Conservation (phyloP, 306 rosid genomes). For the Casuarina equisetifolia region DNA sequence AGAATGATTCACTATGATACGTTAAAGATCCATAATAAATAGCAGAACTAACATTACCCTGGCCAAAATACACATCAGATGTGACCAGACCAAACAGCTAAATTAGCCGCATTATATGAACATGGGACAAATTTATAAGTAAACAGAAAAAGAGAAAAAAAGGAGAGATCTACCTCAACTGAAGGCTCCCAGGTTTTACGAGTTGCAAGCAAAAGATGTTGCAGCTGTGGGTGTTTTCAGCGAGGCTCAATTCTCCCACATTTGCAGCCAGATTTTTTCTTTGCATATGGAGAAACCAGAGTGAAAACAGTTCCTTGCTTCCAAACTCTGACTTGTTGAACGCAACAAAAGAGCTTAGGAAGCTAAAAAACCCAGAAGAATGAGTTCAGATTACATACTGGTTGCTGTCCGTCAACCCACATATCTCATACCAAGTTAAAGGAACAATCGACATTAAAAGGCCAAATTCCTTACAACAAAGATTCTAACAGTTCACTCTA, state of each 20-base stretch:
- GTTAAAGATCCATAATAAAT: constrained; percentile 1
- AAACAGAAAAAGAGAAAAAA: constrained; percentile 19
- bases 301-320: constrained; percentile 44
- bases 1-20: not conserved
- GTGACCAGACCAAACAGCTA: not conserved
- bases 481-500: constrained; percentile 46
- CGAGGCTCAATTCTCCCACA: constrained; percentile 59
- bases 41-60: not conserved
- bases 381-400: constrained; percentile 44
- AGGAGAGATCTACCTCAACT: constrained; percentile 62
- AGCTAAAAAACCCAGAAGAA: constrained; percentile 44
- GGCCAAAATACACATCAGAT: not conserved
- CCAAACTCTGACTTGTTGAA: constrained; percentile 48
- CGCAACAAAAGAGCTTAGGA: constrained; percentile 37
- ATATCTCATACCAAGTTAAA: constrained; percentile 51
- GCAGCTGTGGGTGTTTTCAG: constrained; percentile 51
- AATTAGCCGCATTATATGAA: constrained; percentile 26
- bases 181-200: constrained; percentile 52
- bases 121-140: constrained; percentile 15
- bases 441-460: constrained; percentile 42
- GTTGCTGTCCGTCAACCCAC: constrained; percentile 53
- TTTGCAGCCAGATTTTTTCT: constrained; percentile 53
- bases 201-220: constrained; percentile 43
- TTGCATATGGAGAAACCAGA: constrained; percentile 42
- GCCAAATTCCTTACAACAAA: constrained; percentile 60